Evolutionary conservation across 495 filamentous ascomycete species (phyloP).

Genomic region (Hypomontagnella monticulosa): DNA sequence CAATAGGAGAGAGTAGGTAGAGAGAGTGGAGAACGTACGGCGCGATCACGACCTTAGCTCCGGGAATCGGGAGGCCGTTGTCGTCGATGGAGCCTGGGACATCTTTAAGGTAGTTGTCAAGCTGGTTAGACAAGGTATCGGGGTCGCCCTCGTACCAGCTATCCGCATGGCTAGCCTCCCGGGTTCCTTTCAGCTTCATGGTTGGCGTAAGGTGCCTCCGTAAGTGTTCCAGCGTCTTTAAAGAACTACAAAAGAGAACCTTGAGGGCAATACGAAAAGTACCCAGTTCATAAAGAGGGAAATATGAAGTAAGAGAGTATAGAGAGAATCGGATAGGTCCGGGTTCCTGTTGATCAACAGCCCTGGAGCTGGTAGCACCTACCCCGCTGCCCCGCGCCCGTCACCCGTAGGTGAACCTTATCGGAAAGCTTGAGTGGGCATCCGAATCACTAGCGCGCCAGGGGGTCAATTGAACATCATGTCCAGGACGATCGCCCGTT

Average conservation of each 20-base stretch:
- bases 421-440: slow-evolving; percentile 20
- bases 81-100: slow-evolving; percentile 73
- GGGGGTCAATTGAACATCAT: background rate
- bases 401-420: slow-evolving; percentile 15
- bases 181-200: slow-evolving; percentile 52
- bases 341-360: slow-evolving; percentile 38
- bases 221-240: background rate
- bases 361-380: slow-evolving; percentile 17
- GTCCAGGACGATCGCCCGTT: background rate
- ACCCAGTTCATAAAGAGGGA: background rate
- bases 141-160: slow-evolving; percentile 81
- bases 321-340: slow-evolving; percentile 26
- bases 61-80: slow-evolving; percentile 71
- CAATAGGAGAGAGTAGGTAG: slow-evolving; percentile 4
- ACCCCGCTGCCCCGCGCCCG: slow-evolving; percentile 40
- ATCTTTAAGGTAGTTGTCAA: slow-evolving; percentile 79
- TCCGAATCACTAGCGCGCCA: too few relatives aligned
- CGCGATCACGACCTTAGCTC: slow-evolving; percentile 91
- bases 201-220: slow-evolving; percentile 3
- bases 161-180: slow-evolving; percentile 70
- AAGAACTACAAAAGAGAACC: background rate
- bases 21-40: slow-evolving; percentile 71
- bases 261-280: background rate
- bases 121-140: slow-evolving; percentile 69
- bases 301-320: background rate